phyloP scores from a whole-genome alignment of 345 rosid genomes.

The Aegle marmelos region DNA sequence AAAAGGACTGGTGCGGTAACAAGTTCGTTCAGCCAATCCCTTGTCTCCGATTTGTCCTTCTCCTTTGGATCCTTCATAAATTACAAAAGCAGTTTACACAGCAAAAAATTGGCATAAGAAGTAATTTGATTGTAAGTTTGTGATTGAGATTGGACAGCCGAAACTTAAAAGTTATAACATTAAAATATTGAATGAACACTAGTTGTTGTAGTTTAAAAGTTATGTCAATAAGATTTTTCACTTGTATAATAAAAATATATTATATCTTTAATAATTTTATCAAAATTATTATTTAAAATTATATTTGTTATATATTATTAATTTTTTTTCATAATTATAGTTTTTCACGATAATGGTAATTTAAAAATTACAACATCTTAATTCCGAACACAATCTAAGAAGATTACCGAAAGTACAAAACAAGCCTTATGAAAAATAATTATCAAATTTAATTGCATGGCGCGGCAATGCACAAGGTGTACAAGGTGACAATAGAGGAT shows the following conservation, averaged over 20 bases:
- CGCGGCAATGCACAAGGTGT: neutral
- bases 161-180: too few species aligned
- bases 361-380: too few species aligned
- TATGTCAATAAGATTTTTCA: too few species aligned
- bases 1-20: constrained; percentile 42
- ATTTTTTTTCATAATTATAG: too few species aligned
- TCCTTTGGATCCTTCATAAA: constrained; percentile 89
- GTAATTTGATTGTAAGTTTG: neutral
- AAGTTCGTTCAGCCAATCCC: constrained; percentile 98
- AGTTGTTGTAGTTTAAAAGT: too few species aligned
- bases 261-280: too few species aligned
- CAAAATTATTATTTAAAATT: too few species aligned
- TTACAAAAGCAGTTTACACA: constrained; percentile 14
- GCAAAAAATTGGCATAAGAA: neutral
- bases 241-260: too few species aligned
- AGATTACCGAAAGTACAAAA: neutral
- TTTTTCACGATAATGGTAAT: too few species aligned
- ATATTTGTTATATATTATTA: too few species aligned
- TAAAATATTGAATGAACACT: neutral
- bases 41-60: constrained; percentile 96
- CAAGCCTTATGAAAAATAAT: neutral
- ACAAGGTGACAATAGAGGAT: neutral
- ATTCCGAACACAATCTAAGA: neutral
- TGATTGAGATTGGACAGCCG: too few species aligned
- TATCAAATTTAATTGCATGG: neutral